Conservation (phyloP, 208 protist species). For the Naegleria gruberi region DNA sequence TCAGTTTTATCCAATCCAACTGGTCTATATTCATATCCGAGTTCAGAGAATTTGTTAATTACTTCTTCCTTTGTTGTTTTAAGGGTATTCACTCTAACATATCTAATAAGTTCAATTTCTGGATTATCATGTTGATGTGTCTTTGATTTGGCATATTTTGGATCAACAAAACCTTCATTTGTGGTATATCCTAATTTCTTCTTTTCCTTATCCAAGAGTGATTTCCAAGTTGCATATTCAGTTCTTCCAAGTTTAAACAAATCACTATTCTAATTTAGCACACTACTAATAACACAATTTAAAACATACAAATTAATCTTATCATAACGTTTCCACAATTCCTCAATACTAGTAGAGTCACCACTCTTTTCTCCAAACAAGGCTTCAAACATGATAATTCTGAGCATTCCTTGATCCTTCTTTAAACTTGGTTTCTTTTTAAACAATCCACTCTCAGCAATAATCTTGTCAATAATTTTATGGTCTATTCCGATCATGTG, state of each 20-base stretch:
- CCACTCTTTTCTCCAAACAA: neutral
- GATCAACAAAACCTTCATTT: neutral
- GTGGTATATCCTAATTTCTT: neutral
- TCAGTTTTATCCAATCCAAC: neutral
- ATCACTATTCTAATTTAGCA: neutral
- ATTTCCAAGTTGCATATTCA: neutral
- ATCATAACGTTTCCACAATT: neutral
- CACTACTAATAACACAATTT: neutral
- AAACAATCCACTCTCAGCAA: neutral
- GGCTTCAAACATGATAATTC: neutral
- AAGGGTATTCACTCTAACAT: neutral
- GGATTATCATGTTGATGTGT: neutral
- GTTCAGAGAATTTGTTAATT: neutral
- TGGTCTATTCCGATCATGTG: no score
- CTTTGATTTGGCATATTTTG: neutral
- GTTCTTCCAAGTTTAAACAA: neutral
- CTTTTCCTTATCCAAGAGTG: neutral
- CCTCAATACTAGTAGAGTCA: neutral
- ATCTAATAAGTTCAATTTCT: neutral
- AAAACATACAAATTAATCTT: neutral
- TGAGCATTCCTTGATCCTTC: neutral
- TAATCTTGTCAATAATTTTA: neutral
- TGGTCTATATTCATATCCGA: neutral
- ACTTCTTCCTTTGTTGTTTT: neutral
- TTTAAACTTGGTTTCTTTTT: neutral